Evolutionary conservation across 1,284 basidiomycete species (phyloP), one percentile per base, ranked within the genome.

Genomic region (Pulchroboletus neoregius): DNA sequence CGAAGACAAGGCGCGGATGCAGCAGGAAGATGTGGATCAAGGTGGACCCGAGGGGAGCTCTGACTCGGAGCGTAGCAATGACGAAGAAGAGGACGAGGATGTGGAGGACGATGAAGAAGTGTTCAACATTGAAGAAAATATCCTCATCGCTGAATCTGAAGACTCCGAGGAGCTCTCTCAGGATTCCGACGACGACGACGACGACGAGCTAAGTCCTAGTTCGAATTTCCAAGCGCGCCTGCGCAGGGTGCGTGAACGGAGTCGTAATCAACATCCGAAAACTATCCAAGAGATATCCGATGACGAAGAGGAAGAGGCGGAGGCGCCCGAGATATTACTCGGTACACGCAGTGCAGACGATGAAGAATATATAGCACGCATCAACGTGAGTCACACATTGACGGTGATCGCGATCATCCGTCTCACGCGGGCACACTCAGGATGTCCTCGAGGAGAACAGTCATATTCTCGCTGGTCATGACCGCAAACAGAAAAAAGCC

Each of bases 331-430:
- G 7, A 48, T 62, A 43, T 6, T 30, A 5, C 41, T 20, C 43
- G 55, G 60, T 46, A 68, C 74, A 0, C 82, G 80, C 78, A 77
- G 75, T 1, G 82, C 84, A 37, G 62, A 75, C 22, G 82, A 89
- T 49, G 83, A 91, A 34, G 76, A 76, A 31, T 80, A 80, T 54
- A 71, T 85, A 38, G 72, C 72, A n/a, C 58, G 75, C 12, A 76
- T 91, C 31, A 66, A 87, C 58, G 88, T 85, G 53, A 49, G 71
- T 66, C 3, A 37, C 48, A 34, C 13, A 2, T 36, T 24, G 34
- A 12, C 6, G 8, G 6, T 13, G 3, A n/a, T 15, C 6, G 12
- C 11, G 10, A 9, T 40, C 18, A 24, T 36, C n/a, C 32, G 18
- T 53, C 41, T 58, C 27, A 50, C 32, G 11, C 11, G 38, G 9